Percentiles rank a stretch among this genome's conserved stretches.
phyloP scores from a whole-genome alignment of 768 basidiomycete genomes.

The Chalciporus sphaerocephalus region DNA sequence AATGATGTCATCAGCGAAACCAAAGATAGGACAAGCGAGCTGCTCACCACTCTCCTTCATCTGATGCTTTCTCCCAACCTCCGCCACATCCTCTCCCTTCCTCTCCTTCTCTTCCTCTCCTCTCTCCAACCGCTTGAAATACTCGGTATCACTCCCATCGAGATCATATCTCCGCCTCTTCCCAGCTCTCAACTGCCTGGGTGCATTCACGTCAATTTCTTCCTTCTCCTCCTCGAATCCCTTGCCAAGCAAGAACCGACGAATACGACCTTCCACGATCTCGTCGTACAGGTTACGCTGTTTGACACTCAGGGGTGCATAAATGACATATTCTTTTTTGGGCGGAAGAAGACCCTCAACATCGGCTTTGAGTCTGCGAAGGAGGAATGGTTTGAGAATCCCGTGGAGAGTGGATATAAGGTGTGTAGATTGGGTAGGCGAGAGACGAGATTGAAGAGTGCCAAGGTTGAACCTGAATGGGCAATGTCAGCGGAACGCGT shows the following conservation, averaged over 20 bases:
- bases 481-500: not conserved
- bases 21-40: not conserved
- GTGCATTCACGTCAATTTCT: conserved; percentile 30
- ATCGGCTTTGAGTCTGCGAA: conserved; percentile 87
- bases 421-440: conserved; percentile 53
- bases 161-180: conserved; percentile 47
- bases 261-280: conserved; percentile 66
- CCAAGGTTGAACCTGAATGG: conserved; percentile 67
- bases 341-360: conserved; percentile 78
- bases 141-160: conserved; percentile 59
- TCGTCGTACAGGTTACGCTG: conserved; percentile 86
- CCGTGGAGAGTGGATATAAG: conserved; percentile 79
- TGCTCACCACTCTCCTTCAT: conserved; percentile 56
- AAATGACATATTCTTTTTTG: conserved; percentile 92
- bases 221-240: conserved; percentile 27
- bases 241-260: conserved; percentile 52
- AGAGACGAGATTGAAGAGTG: conserved; percentile 52
- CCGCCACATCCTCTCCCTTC: conserved; percentile 45
- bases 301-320: conserved; percentile 77
- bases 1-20: conserved; percentile 2
- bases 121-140: conserved; percentile 56
- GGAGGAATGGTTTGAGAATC: conserved; percentile 92
- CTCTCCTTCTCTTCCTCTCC: conserved; percentile 38
- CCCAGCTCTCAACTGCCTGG: conserved; percentile 33
- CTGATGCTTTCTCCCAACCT: conserved; percentile 55